Evolutionary conservation across 192 early-diverging fungal genomes (phyloP).

Genomic region (Entomortierella chlamydospora): DNA sequence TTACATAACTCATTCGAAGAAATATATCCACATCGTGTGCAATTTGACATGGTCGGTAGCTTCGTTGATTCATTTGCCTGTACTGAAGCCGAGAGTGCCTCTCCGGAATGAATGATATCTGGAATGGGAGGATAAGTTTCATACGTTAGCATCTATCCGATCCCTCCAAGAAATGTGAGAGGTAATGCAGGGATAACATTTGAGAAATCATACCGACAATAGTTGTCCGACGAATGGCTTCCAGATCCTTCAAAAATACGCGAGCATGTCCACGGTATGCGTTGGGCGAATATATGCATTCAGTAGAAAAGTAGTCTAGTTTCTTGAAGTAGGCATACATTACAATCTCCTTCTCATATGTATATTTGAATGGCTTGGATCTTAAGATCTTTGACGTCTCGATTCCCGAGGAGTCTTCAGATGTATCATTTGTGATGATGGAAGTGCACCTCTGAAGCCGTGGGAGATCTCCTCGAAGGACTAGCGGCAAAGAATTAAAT

Average conservation of each 20-base stretch:
- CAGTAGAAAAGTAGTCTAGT: conserved; percentile 98
- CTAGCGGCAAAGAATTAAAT: conserved; percentile 47
- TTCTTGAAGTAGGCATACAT: conserved; percentile 98
- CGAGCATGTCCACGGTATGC: conserved; percentile 97
- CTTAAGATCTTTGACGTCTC: conserved; percentile 74
- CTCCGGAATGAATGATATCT: conserved; percentile 97
- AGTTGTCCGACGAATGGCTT: conserved; percentile 85
- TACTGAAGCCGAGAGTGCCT: conserved; percentile 72
- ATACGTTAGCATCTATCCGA: neutral
- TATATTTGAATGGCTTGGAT: conserved; percentile 99
- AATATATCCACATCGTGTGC: conserved; percentile 95
- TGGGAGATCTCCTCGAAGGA: conserved; percentile 94
- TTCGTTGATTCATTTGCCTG: conserved; percentile 72
- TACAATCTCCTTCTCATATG: conserved; percentile 99
- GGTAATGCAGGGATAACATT: neutral
- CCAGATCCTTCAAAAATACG: conserved; percentile 95
- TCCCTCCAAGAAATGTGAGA: neutral
- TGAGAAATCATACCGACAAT: conserved; percentile 76
- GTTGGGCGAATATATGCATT: conserved; percentile 98
- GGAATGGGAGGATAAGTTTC: neutral
- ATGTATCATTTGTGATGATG: conserved; percentile 85
- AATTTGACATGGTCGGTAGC: conserved; percentile 71
- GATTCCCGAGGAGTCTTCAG: conserved; percentile 48
- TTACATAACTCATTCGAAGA: conserved; percentile 93
- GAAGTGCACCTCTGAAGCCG: conserved; percentile 93